Percentiles rank a stretch among this genome's conserved stretches.
Evolutionary conservation across 441 rosid genomes (phyloP).

Genomic region (Eruca vesicaria): DNA sequence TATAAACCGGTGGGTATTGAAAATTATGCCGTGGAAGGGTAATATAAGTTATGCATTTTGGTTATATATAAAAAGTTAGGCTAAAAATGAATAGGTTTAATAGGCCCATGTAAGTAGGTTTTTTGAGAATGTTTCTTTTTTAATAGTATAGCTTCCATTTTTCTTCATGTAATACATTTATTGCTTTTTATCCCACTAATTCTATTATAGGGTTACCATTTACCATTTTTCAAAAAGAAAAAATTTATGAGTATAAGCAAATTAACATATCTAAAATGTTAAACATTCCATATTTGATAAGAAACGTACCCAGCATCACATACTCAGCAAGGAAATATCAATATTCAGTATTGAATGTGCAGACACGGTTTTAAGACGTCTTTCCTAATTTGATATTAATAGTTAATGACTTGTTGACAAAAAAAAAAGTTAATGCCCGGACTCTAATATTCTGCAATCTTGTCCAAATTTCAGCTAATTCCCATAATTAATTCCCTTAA

Average conservation of each 20-base stretch:
- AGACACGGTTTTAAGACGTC: background rate
- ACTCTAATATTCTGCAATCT: background rate
- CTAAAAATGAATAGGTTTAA: background rate
- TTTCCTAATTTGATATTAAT: background rate
- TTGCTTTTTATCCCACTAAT: no score
- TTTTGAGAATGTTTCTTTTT: background rate
- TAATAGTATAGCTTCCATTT: no score
- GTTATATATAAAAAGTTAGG: background rate
- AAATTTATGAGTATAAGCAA: no score
- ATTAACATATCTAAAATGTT: no score
- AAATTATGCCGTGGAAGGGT: background rate
- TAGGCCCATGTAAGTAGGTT: no score
- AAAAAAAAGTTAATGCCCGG: background rate
- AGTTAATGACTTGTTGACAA: background rate
- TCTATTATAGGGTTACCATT: no score
- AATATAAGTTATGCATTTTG: background rate
- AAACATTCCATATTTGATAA: background rate
- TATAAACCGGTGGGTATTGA: background rate
- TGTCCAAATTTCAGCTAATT: conserved; percentile 11
- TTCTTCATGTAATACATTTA: no score
- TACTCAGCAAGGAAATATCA: background rate
- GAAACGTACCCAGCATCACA: background rate
- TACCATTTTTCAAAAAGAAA: no score
- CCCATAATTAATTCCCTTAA: background rate
- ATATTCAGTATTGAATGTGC: background rate